These are phyloP conservation scores for Sclerotinia nivalis DNA, from an alignment of 2,329 filamentous ascomycete genomes.

Conservation along the genomic window DNA sequence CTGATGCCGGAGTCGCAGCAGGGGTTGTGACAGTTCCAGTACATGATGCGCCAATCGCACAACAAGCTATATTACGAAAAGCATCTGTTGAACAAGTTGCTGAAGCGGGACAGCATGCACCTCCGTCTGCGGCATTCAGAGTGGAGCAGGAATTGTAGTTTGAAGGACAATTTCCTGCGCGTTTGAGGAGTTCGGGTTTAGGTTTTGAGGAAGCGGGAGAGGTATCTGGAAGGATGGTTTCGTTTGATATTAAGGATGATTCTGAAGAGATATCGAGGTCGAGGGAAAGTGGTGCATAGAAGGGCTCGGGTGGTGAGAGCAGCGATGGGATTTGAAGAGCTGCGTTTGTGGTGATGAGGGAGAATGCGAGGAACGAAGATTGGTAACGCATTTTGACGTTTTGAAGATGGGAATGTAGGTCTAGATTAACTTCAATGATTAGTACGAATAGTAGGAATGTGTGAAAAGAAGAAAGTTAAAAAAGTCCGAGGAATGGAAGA, in stretches of 20 bases:
- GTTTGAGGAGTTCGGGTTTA: constrained; percentile 35
- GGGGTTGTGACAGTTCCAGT: constrained; percentile 37
- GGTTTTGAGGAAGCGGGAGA: constrained; percentile 15
- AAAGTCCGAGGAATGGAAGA: constrained; percentile 3
- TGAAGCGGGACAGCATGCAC: constrained; percentile 40
- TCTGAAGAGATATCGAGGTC: constrained; percentile 20
- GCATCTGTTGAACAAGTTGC: constrained; percentile 39
- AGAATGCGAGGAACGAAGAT: constrained; percentile 11
- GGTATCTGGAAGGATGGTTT: constrained; percentile 27
- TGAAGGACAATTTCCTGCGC: constrained; percentile 38
- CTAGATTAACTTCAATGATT: background rate
- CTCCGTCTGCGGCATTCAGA: constrained; percentile 34
- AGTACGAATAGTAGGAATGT: constrained; percentile 5
- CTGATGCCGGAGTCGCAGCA: constrained; percentile 24
- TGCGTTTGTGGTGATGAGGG: constrained; percentile 22
- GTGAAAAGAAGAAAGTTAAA: background rate
- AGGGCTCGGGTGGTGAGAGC: constrained; percentile 34
- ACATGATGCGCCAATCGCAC: constrained; percentile 40
- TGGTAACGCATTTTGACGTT: constrained; percentile 12
- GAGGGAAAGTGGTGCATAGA: constrained; percentile 31
- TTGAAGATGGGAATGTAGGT: background rate
- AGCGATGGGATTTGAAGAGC: constrained; percentile 37
- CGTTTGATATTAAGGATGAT: constrained; percentile 29
- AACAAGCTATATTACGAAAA: constrained; percentile 40
- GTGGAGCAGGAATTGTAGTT: constrained; percentile 41